phyloP scores from a whole-genome alignment of 768 basidiomycete species.

The Kondoa subrosea region DNA sequence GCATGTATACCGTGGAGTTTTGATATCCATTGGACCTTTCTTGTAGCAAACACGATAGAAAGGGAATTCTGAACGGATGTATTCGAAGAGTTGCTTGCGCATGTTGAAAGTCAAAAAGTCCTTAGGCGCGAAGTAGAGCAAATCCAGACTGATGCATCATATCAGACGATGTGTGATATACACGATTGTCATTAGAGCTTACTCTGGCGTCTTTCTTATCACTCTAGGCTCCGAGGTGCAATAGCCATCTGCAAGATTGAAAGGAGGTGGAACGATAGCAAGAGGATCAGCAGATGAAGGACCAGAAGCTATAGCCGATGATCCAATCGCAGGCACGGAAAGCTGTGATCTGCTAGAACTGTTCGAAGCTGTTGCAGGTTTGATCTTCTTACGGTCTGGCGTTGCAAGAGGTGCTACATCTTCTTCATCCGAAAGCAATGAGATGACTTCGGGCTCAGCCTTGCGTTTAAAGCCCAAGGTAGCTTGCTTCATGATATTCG shows the following conservation, averaged over 20 bases:
- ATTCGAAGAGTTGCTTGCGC: conserved; percentile 15
- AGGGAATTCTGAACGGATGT: conserved; percentile 14
- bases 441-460: neutral
- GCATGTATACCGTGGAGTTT: conserved; percentile 14
- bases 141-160: no score
- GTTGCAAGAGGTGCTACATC: no score
- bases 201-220: conserved; percentile 13
- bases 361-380: neutral
- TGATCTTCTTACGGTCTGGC: neutral
- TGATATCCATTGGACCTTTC: conserved; percentile 8
- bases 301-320: neutral
- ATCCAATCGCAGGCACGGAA: neutral
- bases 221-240: conserved; percentile 8
- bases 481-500: neutral
- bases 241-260: conserved; percentile 5
- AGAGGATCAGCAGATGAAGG: conserved; percentile 9
- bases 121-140: conserved; percentile 12
- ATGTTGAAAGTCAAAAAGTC: conserved; percentile 3
- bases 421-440: neutral
- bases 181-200: no score
- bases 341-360: neutral
- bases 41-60: conserved; percentile 14
- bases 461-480: neutral
- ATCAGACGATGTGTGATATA: no score
- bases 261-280: conserved; percentile 12